Conservation (phyloP, 352 stramenopile species). For the Phytopythium montanum region DNA sequence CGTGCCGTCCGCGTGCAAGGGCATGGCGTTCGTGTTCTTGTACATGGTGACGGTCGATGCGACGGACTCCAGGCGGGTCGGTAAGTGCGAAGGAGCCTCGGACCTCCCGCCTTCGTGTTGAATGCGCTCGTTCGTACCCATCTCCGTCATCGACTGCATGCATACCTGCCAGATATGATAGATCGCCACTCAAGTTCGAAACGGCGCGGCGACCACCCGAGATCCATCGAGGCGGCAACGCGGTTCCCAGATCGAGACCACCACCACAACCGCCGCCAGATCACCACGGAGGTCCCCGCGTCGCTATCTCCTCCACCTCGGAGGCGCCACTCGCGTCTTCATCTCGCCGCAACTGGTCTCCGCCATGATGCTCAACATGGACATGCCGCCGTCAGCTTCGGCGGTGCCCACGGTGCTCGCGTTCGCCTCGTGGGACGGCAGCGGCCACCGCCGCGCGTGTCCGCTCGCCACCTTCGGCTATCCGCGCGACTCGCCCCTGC, state of each 20-base stretch:
- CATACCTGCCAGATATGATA: slow-evolving; percentile 1
- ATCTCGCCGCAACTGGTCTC: too few relatives aligned
- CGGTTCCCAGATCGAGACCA: too few relatives aligned
- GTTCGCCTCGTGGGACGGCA: slow-evolving; percentile 57
- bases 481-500: slow-evolving; percentile 14
- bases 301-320: too few relatives aligned
- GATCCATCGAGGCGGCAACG: too few relatives aligned
- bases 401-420: slow-evolving; percentile 26
- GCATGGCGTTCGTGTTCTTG: slow-evolving; percentile 42
- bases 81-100: too few relatives aligned
- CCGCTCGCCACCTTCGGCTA: slow-evolving; percentile 61
- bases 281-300: too few relatives aligned
- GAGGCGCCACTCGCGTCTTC: too few relatives aligned
- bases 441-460: slow-evolving; percentile 33
- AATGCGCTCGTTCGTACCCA: not conserved
- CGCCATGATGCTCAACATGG: slow-evolving; percentile 4
- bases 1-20: slow-evolving; percentile 31
- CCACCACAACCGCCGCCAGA: not conserved
- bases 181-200: not conserved
- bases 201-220: too few relatives aligned
- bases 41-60: slow-evolving; percentile 27
- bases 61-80: too few relatives aligned
- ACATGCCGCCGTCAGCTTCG: slow-evolving; percentile 1
- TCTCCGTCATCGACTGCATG: not conserved
- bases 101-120: too few relatives aligned